phyloP scores from a whole-genome alignment of 495 filamentous ascomycete species.

The Pyrenopolyporus hunteri region DNA sequence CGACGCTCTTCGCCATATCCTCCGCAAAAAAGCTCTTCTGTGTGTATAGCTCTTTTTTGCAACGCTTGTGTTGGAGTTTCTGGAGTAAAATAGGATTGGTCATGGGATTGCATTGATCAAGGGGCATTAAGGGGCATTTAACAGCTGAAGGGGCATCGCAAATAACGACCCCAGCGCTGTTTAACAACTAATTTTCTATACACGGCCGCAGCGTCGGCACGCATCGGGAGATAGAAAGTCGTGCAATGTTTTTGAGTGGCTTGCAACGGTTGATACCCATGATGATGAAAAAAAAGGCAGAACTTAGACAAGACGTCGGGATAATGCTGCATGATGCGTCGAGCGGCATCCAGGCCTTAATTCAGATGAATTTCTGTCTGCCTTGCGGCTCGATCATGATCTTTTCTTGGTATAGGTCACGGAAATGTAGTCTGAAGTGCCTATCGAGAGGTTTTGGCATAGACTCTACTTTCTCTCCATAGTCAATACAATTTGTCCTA shows the following conservation, averaged over 20 bases:
- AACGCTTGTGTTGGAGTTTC: slow-evolving; percentile 18
- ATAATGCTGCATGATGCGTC: slow-evolving; percentile 20
- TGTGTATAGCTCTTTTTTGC: slow-evolving; percentile 23
- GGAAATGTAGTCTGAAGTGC: no score
- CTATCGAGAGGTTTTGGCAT: neutral
- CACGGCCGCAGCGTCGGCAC: slow-evolving; percentile 17
- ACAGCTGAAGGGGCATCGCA: slow-evolving; percentile 35
- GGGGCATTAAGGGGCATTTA: slow-evolving; percentile 17
- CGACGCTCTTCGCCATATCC: neutral
- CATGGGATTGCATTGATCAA: slow-evolving; percentile 30
- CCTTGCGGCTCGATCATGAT: neutral
- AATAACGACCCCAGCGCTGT: slow-evolving; percentile 28
- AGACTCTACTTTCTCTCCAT: no score
- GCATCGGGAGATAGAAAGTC: slow-evolving; percentile 32
- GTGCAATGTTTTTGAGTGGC: slow-evolving; percentile 19
- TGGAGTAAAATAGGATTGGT: slow-evolving; percentile 29
- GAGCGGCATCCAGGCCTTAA: slow-evolving; percentile 19
- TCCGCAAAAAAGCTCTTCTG: neutral
- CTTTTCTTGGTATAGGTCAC: neutral
- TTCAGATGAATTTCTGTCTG: slow-evolving; percentile 18
- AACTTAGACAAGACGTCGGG: slow-evolving; percentile 22
- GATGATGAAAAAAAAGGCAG: slow-evolving; percentile 26
- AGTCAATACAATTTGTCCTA: no score
- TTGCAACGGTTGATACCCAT: slow-evolving; percentile 38
- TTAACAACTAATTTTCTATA: slow-evolving; percentile 21